phyloP scores from a whole-genome alignment of 140 eudicot genomes.

The Erigeron philadelphicus region DNA sequence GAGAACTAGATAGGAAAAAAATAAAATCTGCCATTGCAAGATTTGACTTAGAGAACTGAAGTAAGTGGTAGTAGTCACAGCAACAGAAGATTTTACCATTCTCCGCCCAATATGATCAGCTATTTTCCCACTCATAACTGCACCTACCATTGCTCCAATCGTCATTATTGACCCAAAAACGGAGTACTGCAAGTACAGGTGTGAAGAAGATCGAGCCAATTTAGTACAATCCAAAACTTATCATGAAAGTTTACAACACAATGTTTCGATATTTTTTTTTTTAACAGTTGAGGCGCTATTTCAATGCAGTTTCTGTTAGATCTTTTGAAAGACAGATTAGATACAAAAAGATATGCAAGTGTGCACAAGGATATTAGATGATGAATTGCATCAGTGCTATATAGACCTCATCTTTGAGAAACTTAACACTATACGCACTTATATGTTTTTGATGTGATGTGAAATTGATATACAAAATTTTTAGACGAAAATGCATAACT shows the following conservation, averaged over 20 bases:
- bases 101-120: constrained; percentile 39
- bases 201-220: not conserved
- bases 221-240: constrained; percentile 21
- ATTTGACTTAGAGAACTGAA: not conserved
- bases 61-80: not conserved
- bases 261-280: not conserved
- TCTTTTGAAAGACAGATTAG: too few relatives aligned
- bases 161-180: constrained; percentile 78
- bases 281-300: not conserved
- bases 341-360: too few relatives aligned
- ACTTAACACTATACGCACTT: too few relatives aligned
- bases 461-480: not conserved
- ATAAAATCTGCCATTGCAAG: not conserved
- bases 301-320: not conserved
- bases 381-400: too few relatives aligned
- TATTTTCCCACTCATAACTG: constrained; percentile 61
- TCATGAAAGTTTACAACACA: not conserved
- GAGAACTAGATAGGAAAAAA: not conserved
- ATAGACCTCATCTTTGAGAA: too few relatives aligned
- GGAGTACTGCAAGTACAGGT: constrained; percentile 51
- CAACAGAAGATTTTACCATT: constrained; percentile 24
- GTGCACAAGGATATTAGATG: too few relatives aligned
- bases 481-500: too few relatives aligned
- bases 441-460: too few relatives aligned
- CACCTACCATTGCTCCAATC: constrained; percentile 81